These are phyloP conservation scores for Intubia oerlemansii DNA, from an alignment of 2,329 filamentous ascomycete genomes.

Conservation along the genomic window DNA sequence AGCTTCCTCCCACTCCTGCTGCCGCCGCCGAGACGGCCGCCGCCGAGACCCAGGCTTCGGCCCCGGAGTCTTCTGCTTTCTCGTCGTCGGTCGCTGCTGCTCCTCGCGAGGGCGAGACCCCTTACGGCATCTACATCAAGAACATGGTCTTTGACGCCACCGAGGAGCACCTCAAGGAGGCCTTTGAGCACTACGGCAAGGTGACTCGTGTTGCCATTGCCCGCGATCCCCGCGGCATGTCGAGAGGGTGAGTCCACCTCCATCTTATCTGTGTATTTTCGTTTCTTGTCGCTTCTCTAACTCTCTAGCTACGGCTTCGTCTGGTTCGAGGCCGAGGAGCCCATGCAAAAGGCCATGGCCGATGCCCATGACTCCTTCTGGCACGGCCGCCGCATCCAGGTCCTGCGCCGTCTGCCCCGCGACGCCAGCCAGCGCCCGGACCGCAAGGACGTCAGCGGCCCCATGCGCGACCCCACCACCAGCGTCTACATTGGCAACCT, in stretches of 20 bases:
- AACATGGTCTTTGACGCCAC: conserved; percentile 17
- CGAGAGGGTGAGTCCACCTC: conserved; percentile 13
- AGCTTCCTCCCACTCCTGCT: no score
- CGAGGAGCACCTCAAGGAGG: conserved; percentile 14
- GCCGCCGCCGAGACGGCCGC: not conserved
- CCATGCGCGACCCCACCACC: conserved; percentile 8
- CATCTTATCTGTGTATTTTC: not conserved
- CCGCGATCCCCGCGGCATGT: conserved; percentile 15
- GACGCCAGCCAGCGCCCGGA: not conserved
- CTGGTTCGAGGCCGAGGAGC: conserved; percentile 10
- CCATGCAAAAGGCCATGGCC: conserved; percentile 9
- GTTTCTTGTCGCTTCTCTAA: not conserved
- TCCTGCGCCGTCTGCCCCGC: conserved; percentile 7
- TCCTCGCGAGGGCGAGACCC: conserved; percentile 4
- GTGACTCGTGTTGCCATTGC: conserved; percentile 10
- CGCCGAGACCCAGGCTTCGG: not conserved
- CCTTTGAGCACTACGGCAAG: conserved; percentile 14
- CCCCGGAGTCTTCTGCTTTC: not conserved
- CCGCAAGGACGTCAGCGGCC: not conserved
- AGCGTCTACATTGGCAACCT: conserved; percentile 64
- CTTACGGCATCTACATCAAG: conserved; percentile 12
- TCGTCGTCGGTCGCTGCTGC: not conserved
- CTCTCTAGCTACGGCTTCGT: conserved; percentile 14
- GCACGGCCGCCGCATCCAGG: conserved; percentile 16
- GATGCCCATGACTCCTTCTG: conserved; percentile 16